phyloP scores from a whole-genome alignment of 225 moss, liverwort and hornwort species.

The Straminergon stramineum region DNA sequence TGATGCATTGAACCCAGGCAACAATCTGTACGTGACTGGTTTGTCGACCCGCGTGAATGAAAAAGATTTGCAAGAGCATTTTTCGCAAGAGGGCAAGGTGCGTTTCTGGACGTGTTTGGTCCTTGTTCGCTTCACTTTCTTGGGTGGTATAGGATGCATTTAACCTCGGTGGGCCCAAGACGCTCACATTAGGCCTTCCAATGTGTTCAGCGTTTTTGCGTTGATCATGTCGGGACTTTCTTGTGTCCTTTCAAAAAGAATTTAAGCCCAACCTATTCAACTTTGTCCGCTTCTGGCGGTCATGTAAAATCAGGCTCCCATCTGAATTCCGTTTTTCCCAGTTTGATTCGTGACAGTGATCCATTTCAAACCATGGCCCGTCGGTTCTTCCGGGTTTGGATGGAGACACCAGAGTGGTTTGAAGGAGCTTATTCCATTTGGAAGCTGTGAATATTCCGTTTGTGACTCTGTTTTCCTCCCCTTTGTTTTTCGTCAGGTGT shows the following conservation, averaged over 20 bases:
- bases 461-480: neutral
- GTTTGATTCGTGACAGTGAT: neutral
- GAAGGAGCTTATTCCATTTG: too few species aligned
- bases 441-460: neutral
- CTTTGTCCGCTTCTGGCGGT: neutral
- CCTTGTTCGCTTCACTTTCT: neutral
- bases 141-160: neutral
- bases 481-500: constrained; percentile 31
- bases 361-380: neutral
- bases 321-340: neutral
- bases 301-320: neutral
- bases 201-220: neutral
- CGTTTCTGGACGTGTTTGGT: neutral
- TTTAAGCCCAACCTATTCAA: neutral
- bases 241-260: neutral
- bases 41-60: constrained; percentile 93
- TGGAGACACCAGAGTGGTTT: neutral
- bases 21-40: constrained; percentile 91
- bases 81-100: constrained; percentile 93
- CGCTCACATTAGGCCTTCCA: too few species aligned
- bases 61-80: constrained; percentile 85
- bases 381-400: neutral
- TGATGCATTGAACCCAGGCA: constrained; percentile 86
- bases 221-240: neutral
- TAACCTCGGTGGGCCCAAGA: too few species aligned